These are phyloP conservation scores for Aspergillus intermedius DNA, from an alignment of 2,329 filamentous ascomycete genomes.

Conservation along the genomic window DNA sequence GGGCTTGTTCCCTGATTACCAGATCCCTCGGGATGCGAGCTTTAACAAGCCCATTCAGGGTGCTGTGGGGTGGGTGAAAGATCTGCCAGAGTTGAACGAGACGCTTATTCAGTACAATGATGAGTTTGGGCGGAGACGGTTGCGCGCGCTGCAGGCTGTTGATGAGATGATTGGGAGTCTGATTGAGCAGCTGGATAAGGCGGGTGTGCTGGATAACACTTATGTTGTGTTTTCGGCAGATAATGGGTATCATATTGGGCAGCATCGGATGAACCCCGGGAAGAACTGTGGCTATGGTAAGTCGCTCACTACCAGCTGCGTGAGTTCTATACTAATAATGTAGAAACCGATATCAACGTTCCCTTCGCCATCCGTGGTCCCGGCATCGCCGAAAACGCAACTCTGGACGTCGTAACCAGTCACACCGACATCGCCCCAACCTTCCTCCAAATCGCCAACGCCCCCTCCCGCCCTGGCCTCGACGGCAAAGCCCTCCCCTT, in stretches of 20 bases:
- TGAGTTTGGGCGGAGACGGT: constrained; percentile 43
- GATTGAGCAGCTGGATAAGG: constrained; percentile 34
- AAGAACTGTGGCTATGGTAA: constrained; percentile 54
- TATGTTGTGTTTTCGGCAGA: constrained; percentile 55
- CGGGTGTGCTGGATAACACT: constrained; percentile 43
- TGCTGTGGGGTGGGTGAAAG: constrained; percentile 40
- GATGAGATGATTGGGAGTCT: constrained; percentile 48
- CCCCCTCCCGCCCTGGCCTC: constrained; percentile 41
- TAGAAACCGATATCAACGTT: constrained; percentile 47
- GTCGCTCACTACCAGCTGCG: background rate
- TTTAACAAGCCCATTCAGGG: constrained; percentile 53
- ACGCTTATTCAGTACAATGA: constrained; percentile 47
- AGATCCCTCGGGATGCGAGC: constrained; percentile 54
- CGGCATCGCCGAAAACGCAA: constrained; percentile 41
- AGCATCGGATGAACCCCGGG: constrained; percentile 52
- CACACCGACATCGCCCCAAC: constrained; percentile 61
- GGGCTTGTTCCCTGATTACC: constrained; percentile 52
- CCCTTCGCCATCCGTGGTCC: constrained; percentile 55
- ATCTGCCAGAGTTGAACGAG: constrained; percentile 38
- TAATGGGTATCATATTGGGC: constrained; percentile 55
- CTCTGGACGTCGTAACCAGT: constrained; percentile 47
- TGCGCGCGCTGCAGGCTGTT: constrained; percentile 47
- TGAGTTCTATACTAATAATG: background rate
- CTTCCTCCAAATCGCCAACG: constrained; percentile 40
- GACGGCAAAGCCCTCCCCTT: constrained; percentile 50